Evolutionary conservation across 495 filamentous ascomycete genomes (phyloP), one percentile per base, ranked within the genome.

Genomic region (Niebla homalea): DNA sequence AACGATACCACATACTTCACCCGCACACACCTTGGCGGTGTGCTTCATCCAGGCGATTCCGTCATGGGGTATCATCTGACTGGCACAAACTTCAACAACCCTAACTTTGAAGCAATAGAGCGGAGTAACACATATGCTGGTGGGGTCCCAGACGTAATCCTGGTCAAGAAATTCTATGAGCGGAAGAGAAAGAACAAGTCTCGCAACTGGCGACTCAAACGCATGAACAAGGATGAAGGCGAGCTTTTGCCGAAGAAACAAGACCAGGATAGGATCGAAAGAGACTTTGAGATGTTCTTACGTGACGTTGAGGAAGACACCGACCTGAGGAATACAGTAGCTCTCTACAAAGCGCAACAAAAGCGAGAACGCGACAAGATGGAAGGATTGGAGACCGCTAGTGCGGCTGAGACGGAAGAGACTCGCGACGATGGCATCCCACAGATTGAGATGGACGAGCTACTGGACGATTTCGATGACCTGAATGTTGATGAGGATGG

Each of bases 201-300:
- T 59, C 80, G 93, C 37, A 80, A 83, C 67, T 98, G 92, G 92
- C 84, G 83, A 54, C 78, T 98, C 59, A 89, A 85, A 79, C 87
- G 90, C 58, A 93, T 98, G 85, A 78, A 78, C 39, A 80, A 77
- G 63, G 89, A 96, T 44, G 84, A 97, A 60, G 81, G 83, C 41
- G 86, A 89, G 54, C 73, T 93, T 64, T 65, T 83, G 44, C 80
- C 79, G 32, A 78, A 81, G 65, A 85, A 87, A 62, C 70, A 86
- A 45, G 90, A 97, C 62, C 81, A 85, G 55, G 84, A 87, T 47
- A 75, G 79, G 40, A 79, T 88, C 60, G 93, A 97, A 55, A 73
- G 78, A 36, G 92, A 99, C 65, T 97, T 88, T 62, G 93, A 99
- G 72, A 79, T 85, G 79, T 99, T 99, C 78, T 68, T 99, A 68